Evolutionary conservation across 352 stramenopile species (phyloP), one percentile per base, ranked within the genome.

Genomic region (Phytophthora capsici): DNA sequence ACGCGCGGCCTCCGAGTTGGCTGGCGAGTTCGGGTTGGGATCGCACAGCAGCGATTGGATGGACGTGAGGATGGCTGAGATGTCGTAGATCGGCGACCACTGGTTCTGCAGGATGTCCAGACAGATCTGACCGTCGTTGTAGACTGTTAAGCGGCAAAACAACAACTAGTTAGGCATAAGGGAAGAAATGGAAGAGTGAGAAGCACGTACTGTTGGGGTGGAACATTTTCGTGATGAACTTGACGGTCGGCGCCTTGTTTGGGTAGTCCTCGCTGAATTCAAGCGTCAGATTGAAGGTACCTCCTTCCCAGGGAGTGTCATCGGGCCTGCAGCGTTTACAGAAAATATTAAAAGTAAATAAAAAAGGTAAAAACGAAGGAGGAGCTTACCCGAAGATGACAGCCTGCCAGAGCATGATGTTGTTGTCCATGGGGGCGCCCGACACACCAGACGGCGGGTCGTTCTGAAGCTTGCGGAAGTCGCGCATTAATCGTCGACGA

Each of bases 51-150:
- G 78, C 70, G 95, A 99, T 87, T 99, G 98, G 73, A 99, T 99
- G 64, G 93, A 99, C 37, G 97, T 99, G 52, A 99, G 84, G 77
- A 99, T 99, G 23, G 97, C 97, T 25, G 94, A 98, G 73, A 99
- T 99, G 72, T 99, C 97, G 78, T 99, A 99, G 77, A 99, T 99
- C 14, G 98, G 98, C 77, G 93, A 99, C 98, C 98, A 99, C 77
- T 99, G 97, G 82, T 99, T 99, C 78, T 99, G 97, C 67, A 99
- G 85, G 77, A 99, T 99, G 74, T 99, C 98, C 51, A 99, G 79
- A 83, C 95, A 98, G 64, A 98, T 98, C 69, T 93, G 83, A 17
- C 89, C 90, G 65, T 96, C 88, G 37, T 91, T 93, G 75, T 97
- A 97, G 56, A 96, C 88, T 96, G 66, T 36, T 17, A 32, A 61